Evolutionary conservation across 345 rosid species (phyloP).

Genomic region (Ceriops decandra): DNA sequence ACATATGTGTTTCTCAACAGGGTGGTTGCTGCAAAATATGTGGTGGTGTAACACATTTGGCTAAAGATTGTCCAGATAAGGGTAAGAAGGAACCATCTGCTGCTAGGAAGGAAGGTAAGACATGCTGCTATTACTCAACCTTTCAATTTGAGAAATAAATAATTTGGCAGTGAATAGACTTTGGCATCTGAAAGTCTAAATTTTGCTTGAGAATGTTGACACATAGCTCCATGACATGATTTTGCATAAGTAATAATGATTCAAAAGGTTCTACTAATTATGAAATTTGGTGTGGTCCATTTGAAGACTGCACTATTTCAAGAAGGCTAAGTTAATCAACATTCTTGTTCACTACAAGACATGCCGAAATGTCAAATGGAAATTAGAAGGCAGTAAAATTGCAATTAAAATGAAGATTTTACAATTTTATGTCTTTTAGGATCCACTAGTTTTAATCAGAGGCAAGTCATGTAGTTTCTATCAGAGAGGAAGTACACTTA

Average conservation of each 20-base stretch:
- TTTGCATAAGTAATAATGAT: too few species aligned
- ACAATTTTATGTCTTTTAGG: too few species aligned
- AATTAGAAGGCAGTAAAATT: too few species aligned
- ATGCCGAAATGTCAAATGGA: too few species aligned
- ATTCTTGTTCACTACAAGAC: background rate
- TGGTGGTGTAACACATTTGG: conserved; percentile 89
- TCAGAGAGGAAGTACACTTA: too few species aligned
- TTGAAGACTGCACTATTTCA: too few species aligned
- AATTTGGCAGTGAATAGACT: background rate
- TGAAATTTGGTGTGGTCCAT: too few species aligned
- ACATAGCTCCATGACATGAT: background rate
- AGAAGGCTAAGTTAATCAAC: background rate
- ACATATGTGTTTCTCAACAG: conserved; percentile 29
- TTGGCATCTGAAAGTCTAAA: background rate
- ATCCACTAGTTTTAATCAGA: too few species aligned
- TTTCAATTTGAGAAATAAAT: background rate
- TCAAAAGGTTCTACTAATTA: too few species aligned
- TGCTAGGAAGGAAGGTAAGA: conserved; percentile 35
- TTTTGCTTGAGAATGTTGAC: background rate
- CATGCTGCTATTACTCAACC: conserved; percentile 1
- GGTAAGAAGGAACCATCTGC: conserved; percentile 27
- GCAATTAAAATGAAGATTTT: too few species aligned
- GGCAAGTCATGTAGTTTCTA: too few species aligned
- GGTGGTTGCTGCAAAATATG: conserved; percentile 94
- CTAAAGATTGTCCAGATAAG: conserved; percentile 87